Conservation (phyloP, 768 basidiomycete species). For the Rhodosporidiobolus sp. region DNA sequence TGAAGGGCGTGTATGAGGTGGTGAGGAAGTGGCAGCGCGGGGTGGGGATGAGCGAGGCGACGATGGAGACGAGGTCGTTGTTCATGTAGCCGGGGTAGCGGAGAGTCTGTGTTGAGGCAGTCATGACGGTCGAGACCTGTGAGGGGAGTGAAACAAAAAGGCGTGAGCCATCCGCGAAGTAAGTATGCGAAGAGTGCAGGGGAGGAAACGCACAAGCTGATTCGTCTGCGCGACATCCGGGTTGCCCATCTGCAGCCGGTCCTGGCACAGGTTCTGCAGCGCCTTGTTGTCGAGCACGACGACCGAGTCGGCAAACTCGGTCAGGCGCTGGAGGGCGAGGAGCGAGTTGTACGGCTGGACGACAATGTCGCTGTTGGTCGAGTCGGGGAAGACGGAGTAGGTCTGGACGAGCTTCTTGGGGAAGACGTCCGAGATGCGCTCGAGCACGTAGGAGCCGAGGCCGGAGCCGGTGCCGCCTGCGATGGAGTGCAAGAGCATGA, state of each 20-base stretch:
- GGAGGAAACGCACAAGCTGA: slow-evolving; percentile 62
- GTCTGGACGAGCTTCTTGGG: slow-evolving; percentile 99
- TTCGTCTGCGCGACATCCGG: slow-evolving; percentile 89
- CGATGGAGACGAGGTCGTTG: slow-evolving; percentile 95
- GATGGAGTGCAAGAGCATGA: slow-evolving; percentile 98
- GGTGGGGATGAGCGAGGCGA: slow-evolving; percentile 93
- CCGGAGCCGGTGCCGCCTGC: slow-evolving; percentile 98
- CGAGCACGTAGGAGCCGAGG: slow-evolving; percentile 94
- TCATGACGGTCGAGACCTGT: slow-evolving; percentile 94
- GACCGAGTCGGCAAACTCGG: slow-evolving; percentile 94
- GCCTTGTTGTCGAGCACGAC: slow-evolving; percentile 97
- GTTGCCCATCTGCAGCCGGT: slow-evolving; percentile 69
- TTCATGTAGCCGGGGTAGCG: slow-evolving; percentile 99
- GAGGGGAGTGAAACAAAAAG: neutral
- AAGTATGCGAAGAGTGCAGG: slow-evolving; percentile 44
- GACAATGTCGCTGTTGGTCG: slow-evolving; percentile 70
- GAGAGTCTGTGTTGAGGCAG: slow-evolving; percentile 92
- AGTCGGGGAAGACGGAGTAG: slow-evolving; percentile 96
- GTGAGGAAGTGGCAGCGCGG: slow-evolving; percentile 97
- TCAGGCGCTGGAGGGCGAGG: slow-evolving; percentile 84
- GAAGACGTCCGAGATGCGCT: slow-evolving; percentile 93
- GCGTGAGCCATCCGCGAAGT: slow-evolving; percentile 2
- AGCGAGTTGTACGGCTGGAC: slow-evolving; percentile 98
- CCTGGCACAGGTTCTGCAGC: slow-evolving; percentile 83
- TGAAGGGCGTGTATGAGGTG: slow-evolving; percentile 98